A percentile compares a stretch with the other conserved stretches of the same genome.
phyloP scores from a whole-genome alignment of 371 early-diverging fungal species.

The Nosema bombycis region DNA sequence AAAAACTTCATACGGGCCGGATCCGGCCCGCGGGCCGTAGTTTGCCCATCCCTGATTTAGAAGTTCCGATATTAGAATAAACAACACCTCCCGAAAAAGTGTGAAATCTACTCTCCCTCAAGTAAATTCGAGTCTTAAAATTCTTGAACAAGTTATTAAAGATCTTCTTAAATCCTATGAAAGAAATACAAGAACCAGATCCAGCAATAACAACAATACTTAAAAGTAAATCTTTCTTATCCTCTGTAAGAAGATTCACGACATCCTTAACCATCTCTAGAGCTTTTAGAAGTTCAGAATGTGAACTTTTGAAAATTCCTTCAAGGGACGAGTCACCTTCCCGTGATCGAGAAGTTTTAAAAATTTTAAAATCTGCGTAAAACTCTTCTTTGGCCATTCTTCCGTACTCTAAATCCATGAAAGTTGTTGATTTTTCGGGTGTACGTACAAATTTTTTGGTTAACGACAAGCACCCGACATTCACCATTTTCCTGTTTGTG shows the following conservation, averaged over 20 bases:
- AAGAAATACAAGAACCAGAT: constrained; percentile 39
- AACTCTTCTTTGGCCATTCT: constrained; percentile 3
- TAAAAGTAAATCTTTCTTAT: constrained; percentile 32
- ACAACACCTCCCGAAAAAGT: constrained; percentile 54
- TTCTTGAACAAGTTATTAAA: constrained; percentile 28
- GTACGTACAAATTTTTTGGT: no score
- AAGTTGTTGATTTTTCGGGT: constrained; percentile 30
- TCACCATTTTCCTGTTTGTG: no score
- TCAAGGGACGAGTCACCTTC: not conserved
- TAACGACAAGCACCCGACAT: no score
- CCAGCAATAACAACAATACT: constrained; percentile 44
- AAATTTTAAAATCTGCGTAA: not conserved
- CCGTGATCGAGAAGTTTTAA: no score
- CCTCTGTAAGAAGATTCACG: constrained; percentile 14
- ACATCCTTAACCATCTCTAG: constrained; percentile 17
- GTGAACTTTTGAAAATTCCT: not conserved
- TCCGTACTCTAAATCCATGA: no score
- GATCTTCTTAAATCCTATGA: constrained; percentile 22
- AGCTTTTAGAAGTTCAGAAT: not conserved
- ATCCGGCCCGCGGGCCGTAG: no score
- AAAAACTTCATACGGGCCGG: no score
- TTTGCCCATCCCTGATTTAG: no score
- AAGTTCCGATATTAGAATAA: constrained; percentile 40
- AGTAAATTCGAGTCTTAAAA: constrained; percentile 24
- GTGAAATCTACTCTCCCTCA: constrained; percentile 44